Evolutionary conservation across 2,329 filamentous ascomycete genomes (phyloP).

Genomic region (Cytospora mali): DNA sequence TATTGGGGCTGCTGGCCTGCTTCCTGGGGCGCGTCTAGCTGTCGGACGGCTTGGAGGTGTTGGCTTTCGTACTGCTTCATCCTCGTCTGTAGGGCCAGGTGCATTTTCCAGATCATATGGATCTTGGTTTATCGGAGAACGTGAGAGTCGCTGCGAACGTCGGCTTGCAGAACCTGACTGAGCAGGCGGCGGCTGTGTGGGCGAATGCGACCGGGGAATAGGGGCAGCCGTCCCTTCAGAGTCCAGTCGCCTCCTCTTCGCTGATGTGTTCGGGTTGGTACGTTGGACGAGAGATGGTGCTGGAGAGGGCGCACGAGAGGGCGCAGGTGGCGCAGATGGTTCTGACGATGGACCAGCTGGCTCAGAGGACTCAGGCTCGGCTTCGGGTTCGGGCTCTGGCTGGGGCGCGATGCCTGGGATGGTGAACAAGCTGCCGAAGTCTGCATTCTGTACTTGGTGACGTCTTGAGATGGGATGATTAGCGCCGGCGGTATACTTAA

Average conservation of each 20-base stretch:
- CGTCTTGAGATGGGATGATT: slow-evolving; percentile 42
- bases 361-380: slow-evolving; percentile 26
- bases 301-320: slow-evolving; percentile 14
- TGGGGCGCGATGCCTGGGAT: slow-evolving; percentile 32
- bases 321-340: slow-evolving; percentile 15
- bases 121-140: slow-evolving; percentile 30
- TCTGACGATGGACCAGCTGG: slow-evolving; percentile 18
- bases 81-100: slow-evolving; percentile 33
- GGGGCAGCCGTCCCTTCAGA: slow-evolving; percentile 29
- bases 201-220: slow-evolving; percentile 2
- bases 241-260: slow-evolving; percentile 47
- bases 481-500: background rate
- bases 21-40: slow-evolving; percentile 21
- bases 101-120: slow-evolving; percentile 37
- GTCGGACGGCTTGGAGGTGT: slow-evolving; percentile 29
- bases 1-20: background rate
- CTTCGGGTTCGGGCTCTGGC: slow-evolving; percentile 23
- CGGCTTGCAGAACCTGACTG: slow-evolving; percentile 12
- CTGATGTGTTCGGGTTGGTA: slow-evolving; percentile 51
- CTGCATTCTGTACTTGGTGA: slow-evolving; percentile 61
- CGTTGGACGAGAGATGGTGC: slow-evolving; percentile 37
- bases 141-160: slow-evolving; percentile 30
- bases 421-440: slow-evolving; percentile 56
- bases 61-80: slow-evolving; percentile 24
- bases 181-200: background rate